phyloP scores from a whole-genome alignment of 164 flowering plant species.

The Chloranthus sessilifolius region DNA sequence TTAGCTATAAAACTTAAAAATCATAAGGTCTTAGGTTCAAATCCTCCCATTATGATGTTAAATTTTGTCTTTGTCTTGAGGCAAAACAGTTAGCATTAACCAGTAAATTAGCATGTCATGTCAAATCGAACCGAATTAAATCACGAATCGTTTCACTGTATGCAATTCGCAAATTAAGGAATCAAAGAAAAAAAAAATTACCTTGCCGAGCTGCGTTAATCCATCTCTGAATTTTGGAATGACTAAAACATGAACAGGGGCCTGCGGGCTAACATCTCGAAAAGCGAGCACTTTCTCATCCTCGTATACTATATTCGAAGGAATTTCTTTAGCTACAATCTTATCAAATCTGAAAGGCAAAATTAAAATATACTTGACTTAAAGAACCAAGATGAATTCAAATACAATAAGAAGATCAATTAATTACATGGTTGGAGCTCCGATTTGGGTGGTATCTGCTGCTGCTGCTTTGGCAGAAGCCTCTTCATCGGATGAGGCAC shows the following conservation, averaged over 20 bases:
- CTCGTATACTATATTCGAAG: constrained; percentile 80
- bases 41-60: too few species aligned
- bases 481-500: constrained; percentile 61
- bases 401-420: not conserved
- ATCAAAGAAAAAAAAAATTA: constrained; percentile 6
- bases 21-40: too few species aligned
- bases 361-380: not conserved
- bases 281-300: constrained; percentile 91
- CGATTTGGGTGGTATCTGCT: constrained; percentile 42
- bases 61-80: too few species aligned
- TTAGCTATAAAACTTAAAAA: too few species aligned
- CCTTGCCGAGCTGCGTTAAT: constrained; percentile 77
- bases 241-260: constrained; percentile 84
- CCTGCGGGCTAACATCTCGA: constrained; percentile 84
- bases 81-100: too few species aligned
- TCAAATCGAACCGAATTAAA: too few species aligned
- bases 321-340: constrained; percentile 88
- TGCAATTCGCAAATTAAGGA: not conserved
- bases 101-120: too few species aligned
- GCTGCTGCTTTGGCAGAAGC: constrained; percentile 72
- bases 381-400: not conserved
- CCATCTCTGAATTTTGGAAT: constrained; percentile 89
- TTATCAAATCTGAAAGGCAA: constrained; percentile 73
- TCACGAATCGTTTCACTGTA: too few species aligned
- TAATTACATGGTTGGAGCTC: constrained; percentile 79